A percentile compares a stretch with the other conserved stretches of the same genome.
Conservation (phyloP, 1,284 basidiomycete species). For the Termitomyces sp. region DNA sequence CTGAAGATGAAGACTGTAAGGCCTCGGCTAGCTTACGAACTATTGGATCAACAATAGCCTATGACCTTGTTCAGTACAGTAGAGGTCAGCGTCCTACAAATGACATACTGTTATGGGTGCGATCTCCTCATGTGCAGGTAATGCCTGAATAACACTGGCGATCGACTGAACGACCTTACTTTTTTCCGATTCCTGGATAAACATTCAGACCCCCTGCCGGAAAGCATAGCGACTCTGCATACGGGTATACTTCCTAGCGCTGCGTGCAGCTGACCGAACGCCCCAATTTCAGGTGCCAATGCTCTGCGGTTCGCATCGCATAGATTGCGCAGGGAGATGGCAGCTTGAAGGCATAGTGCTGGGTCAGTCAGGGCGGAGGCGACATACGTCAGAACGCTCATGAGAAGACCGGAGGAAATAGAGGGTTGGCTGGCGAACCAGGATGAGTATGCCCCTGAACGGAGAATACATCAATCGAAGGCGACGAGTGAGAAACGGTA, state of each 20-base stretch:
- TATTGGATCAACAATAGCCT: conserved; percentile 77
- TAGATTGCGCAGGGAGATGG: conserved; percentile 75
- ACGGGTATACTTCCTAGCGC: conserved; percentile 41
- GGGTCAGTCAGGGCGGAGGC: conserved; percentile 66
- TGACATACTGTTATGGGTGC: conserved; percentile 65
- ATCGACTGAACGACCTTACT: conserved; percentile 87
- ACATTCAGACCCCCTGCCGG: neutral
- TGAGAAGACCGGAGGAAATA: conserved; percentile 40
- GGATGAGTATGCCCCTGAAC: conserved; percentile 72
- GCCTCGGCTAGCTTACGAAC: conserved; percentile 64
- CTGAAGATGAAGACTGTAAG: conserved; percentile 47
- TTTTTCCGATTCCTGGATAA: conserved; percentile 85
- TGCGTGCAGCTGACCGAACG: conserved; percentile 80
- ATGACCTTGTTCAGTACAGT: conserved; percentile 2
- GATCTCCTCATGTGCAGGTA: conserved; percentile 72
- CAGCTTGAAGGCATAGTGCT: conserved; percentile 65
- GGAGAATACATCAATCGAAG: neutral
- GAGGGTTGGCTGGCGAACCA: conserved; percentile 61
- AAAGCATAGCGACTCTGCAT: neutral
- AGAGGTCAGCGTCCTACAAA: neutral
- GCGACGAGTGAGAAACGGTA: neutral
- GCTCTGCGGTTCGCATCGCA: conserved; percentile 83
- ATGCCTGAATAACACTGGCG: conserved; percentile 83
- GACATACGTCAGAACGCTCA: conserved; percentile 66
- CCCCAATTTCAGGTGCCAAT: conserved; percentile 75